Evolutionary conservation across 2,329 filamentous ascomycete genomes (phyloP).

Genomic region (Trematosphaeria pertusa): DNA sequence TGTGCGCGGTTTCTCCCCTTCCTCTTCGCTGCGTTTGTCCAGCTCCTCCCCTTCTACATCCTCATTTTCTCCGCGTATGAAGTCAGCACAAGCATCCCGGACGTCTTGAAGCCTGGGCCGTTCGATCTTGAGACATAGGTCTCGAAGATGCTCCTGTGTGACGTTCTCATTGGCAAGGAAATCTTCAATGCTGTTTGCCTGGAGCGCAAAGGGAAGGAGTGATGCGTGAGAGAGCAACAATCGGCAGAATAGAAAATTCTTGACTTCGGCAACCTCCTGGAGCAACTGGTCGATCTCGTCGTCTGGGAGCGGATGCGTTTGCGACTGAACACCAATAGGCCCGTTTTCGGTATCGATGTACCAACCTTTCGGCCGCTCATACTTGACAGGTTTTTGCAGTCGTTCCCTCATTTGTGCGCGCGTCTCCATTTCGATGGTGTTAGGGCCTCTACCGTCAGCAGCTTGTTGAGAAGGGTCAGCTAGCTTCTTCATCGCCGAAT

Average conservation of each 20-base stretch:
- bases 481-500: slow-evolving; percentile 29
- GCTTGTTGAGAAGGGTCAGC: slow-evolving; percentile 21
- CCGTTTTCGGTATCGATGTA: slow-evolving; percentile 45
- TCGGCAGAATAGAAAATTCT: slow-evolving; percentile 58
- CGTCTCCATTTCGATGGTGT: slow-evolving; percentile 54
- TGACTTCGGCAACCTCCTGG: slow-evolving; percentile 58
- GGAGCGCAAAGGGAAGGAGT: slow-evolving; percentile 54
- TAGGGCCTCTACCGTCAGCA: slow-evolving; percentile 30
- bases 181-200: slow-evolving; percentile 53
- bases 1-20: no score
- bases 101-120: slow-evolving; percentile 58
- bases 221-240: slow-evolving; percentile 55
- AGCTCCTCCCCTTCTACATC: slow-evolving; percentile 20
- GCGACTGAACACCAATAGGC: slow-evolving; percentile 35
- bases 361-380: slow-evolving; percentile 39
- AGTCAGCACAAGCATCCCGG: slow-evolving; percentile 60
- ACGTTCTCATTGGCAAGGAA: slow-evolving; percentile 54
- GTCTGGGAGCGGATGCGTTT: slow-evolving; percentile 50
- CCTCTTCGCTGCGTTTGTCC: slow-evolving; percentile 25
- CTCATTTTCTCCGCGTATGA: slow-evolving; percentile 49
- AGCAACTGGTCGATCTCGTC: slow-evolving; percentile 54
- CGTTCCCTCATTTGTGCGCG: slow-evolving; percentile 50
- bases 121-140: slow-evolving; percentile 58
- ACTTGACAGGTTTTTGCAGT: slow-evolving; percentile 50
- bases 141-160: slow-evolving; percentile 52